Base-by-base conservation (phyloP, 2,329 filamentous ascomycete genomes). In the Venturiaceae sp. region DNA sequence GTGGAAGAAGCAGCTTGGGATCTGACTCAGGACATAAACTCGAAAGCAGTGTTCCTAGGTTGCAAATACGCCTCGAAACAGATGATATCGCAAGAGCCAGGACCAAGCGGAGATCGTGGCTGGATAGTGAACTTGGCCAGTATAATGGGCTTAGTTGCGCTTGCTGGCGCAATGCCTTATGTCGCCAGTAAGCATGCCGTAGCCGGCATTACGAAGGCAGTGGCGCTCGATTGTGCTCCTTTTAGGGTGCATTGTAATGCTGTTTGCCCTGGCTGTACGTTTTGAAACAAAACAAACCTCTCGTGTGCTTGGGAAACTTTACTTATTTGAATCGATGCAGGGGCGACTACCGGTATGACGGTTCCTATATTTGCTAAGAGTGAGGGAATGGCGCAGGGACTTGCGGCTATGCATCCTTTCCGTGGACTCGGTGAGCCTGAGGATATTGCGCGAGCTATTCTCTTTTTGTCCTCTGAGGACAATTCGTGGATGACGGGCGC, bases 171-270 rank as follows among this genome's bases (percentile, higher is more conserved):
- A 56, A 5, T 53, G 19, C 16, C 39, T 14, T 60, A 60, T 46
- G 6, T 14, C 28, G 30, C 33, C 26, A 30, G 59, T 11, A 60
- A 60, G n/a, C 58, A 60, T 47, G 44, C 58, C 8, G 13, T 50
- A 5, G 28, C 41, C 3, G 77, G 75, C n/a, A 61, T 82, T 3
- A 83, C 79, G 0, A 71, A 74, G 34, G 68, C 74, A 8, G 70
- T 79, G 0, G 79, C 79, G 0, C 60, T 78, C 36, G 80, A 83
- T 41, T 80, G 79, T 61, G 79, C 75, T 0, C 64, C 65, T 0
- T 64, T 76, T 11, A 67, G 72, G 0, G 79, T 83, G 28, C 79
- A 82, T 60, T 73, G 75, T 34, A 82, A 82, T 62, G 77, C 78
- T 0, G 71, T 83, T 5, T 80, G 78, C 57, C 80, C 80, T 4